Percentiles rank a stretch among this genome's conserved stretches.
Conservation (phyloP, 768 basidiomycete species). For the Mycena vulgaris region DNA sequence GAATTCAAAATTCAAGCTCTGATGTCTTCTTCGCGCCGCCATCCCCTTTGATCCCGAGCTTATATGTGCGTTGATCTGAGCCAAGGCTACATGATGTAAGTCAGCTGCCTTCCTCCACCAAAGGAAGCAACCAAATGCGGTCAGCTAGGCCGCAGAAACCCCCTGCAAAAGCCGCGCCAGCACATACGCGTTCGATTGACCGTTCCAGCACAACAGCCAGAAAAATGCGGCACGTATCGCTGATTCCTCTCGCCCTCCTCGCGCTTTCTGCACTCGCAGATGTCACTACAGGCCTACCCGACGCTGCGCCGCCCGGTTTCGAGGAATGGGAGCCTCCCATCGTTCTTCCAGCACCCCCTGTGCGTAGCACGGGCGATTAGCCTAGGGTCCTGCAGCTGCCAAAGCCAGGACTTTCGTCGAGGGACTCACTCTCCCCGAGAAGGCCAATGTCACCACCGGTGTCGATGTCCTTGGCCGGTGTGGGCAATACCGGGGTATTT, state of each 20-base stretch:
- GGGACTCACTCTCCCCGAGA: slow-evolving; percentile 45
- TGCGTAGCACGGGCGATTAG: slow-evolving; percentile 1
- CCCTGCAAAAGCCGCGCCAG: not conserved
- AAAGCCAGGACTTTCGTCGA: slow-evolving; percentile 23
- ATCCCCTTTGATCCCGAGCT: too few relatives aligned
- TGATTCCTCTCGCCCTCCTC: not conserved
- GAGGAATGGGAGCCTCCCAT: slow-evolving; percentile 33
- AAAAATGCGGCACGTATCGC: not conserved
- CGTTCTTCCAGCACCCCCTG: slow-evolving; percentile 26
- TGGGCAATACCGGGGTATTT: slow-evolving; percentile 32
- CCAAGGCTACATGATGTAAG: too few relatives aligned
- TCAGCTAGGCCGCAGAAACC: not conserved
- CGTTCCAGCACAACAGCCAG: too few relatives aligned
- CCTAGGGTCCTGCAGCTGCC: slow-evolving; percentile 17
- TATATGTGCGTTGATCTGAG: too few relatives aligned
- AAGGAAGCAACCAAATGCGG: not conserved
- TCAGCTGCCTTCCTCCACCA: too few relatives aligned
- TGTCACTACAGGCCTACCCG: slow-evolving; percentile 31
- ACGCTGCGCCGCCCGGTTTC: slow-evolving; percentile 29
- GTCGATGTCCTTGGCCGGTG: slow-evolving; percentile 41
- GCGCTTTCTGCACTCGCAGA: not conserved
- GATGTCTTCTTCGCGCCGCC: too few relatives aligned
- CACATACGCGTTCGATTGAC: not conserved
- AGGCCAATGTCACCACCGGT: slow-evolving; percentile 49
- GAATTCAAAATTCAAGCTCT: too few relatives aligned